Base-by-base conservation (phyloP, 1,139 yeast species). In the Hyphopichia fennica region DNA sequence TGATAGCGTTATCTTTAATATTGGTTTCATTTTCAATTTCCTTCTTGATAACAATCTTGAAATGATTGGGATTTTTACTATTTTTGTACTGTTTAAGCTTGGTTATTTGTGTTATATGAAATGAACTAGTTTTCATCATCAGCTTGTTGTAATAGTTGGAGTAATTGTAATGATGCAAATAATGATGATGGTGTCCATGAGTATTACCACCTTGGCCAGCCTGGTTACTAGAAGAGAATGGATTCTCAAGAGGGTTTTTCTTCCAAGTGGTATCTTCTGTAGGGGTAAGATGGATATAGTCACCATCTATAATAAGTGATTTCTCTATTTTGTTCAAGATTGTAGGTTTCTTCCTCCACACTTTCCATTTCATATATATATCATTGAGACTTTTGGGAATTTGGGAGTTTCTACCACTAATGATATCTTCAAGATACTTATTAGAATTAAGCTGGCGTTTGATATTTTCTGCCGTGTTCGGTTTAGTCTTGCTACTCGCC, bases 281-380 rank as follows among this genome's bases (percentile, higher is more conserved):
- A 2, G 98, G 97, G 54, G 91, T 82, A 41, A 93, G 77, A 58
- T 91, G 95, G 14, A 93, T 82, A 57, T 90, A 91, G 55, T 90
- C 96, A 16, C 98, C 98, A 62, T 93, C 98, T 35, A 93, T 79
- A 1, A 95, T 91, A 38, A 93, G 69, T 1, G 90, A 80, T 51
- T 95, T 81, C 51, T 91, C 96, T 47, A 89, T 88, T 41, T 90
- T 78, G 44, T 83, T 82, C 48, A 87, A 80, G 53, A 93, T 84
- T 0, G 95, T 84, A 72, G 91, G 82, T 56, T 90, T 93, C 46
- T 95, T 80, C 52, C 98, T 76, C 87, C 90, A 88, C 1, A 93
- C 96, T 34, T 81, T 84, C 80, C 91, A 79, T 42, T 78, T 75
- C 54, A 65, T 71, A 48, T 72, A 74, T 8, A 71, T 62, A 3